Evolutionary conservation across 345 rosid genomes (phyloP), one percentile per base, ranked within the genome.

Genomic region (Excoecaria agallocha): DNA sequence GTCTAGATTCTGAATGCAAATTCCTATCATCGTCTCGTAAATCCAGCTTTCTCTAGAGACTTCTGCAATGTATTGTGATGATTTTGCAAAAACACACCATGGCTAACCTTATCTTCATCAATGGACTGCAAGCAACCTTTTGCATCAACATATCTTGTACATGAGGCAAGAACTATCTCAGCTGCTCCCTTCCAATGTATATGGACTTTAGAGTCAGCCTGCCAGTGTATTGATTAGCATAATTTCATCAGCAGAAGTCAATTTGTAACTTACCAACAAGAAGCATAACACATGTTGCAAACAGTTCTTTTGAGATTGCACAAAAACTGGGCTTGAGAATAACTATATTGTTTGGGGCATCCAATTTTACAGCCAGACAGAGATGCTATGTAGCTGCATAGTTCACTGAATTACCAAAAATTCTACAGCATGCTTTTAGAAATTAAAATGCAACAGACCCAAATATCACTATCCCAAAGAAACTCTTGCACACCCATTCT

Each of bases 161-260:
- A 96, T 30, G 93, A 89, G 83, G 87, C 87, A 67, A 96, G 85
- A 76, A 96, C 89, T 43, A 96, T 87, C 89, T 96, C 99, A 24
- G 99, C 98, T 57, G 99, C 99, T 76, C 99, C 99, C 80, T 96
- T 96, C 99, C 99, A 96, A 16, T 96, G 95, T 77, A 96, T 79
- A 78, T 80, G 85, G 72, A 93, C 96, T 79, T 86, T 88, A 73
- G 93, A 88, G 77, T 92, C 89, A 73, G 79, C 75, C 98, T 90
- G 89, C 78, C 62, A 83, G 30, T 65, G 41, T 20, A 6, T 62
- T 48, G 8, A 11, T 24, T 37, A 63, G 25, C 1, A 37, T 12
- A 56, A 73, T 24, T 66, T 54, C 57, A 54, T 59, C 64, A 77
- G 65, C 25, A 50, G 6, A 59, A n/a, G 17, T 3, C n/a, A 76